Percentiles rank a stretch among this genome's conserved stretches.
Conservation (phyloP, 257 asterid genomes). For the Nicotiana tabacum region DNA sequence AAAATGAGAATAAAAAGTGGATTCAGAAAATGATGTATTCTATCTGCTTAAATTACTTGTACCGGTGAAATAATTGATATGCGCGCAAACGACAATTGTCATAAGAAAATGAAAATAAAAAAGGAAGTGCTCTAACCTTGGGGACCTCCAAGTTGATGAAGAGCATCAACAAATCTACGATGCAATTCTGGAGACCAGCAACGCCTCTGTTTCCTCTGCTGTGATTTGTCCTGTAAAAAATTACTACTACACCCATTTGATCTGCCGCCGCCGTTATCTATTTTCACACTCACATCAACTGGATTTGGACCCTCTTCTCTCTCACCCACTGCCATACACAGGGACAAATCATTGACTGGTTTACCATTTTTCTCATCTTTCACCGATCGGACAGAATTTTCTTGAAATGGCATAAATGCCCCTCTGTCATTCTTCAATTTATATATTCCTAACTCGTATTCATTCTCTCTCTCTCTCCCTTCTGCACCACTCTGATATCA, state of each 20-base stretch:
- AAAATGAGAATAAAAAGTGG: not conserved
- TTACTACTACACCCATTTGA: not conserved
- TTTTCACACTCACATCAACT: slow-evolving; percentile 10
- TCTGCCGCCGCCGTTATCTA: not conserved
- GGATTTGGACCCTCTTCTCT: not conserved
- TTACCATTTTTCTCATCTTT: slow-evolving; percentile 10
- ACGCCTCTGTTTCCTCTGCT: slow-evolving; percentile 58
- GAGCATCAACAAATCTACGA: slow-evolving; percentile 46
- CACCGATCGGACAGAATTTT: not conserved
- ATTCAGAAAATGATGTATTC: not conserved
- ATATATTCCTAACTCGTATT: not conserved
- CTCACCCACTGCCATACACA: slow-evolving; percentile 27
- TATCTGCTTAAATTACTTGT: no score
- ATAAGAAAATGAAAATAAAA: not conserved
- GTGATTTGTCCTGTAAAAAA: not conserved
- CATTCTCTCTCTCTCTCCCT: slow-evolving; percentile 10
- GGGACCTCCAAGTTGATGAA: slow-evolving; percentile 56
- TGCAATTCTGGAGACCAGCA: slow-evolving; percentile 75
- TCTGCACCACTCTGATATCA: slow-evolving; percentile 26
- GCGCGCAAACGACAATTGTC: no score
- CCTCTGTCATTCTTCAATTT: slow-evolving; percentile 25
- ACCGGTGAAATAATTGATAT: no score
- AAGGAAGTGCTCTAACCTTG: slow-evolving; percentile 21
- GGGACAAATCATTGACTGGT: slow-evolving; percentile 14
- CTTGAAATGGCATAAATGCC: slow-evolving; percentile 41